These are phyloP conservation scores for Aspergillus heteromorphus DNA, from an alignment of 495 filamentous ascomycete species.

Conservation along the genomic window DNA sequence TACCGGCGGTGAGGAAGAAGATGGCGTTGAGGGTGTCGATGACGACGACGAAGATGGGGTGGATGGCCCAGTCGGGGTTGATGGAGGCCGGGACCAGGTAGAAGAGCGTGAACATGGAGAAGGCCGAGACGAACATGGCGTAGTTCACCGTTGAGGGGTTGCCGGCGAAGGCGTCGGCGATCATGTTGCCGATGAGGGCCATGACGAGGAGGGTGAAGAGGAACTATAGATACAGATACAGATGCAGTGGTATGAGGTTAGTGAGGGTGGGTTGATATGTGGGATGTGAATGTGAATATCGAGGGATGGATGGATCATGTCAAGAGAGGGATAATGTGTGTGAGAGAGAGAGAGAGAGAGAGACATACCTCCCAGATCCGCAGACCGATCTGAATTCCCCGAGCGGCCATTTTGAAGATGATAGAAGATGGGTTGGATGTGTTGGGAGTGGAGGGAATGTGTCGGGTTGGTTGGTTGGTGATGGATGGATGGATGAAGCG, in stretches of 20 bases:
- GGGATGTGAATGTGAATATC: no score
- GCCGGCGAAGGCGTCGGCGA: conserved; percentile 47
- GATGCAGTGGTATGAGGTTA: conserved; percentile 1
- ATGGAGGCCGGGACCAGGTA: conserved; percentile 54
- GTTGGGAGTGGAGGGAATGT: neutral
- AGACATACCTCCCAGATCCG: conserved; percentile 37
- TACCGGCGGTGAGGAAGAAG: conserved; percentile 60
- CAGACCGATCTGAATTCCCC: conserved; percentile 30
- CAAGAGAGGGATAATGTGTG: no score
- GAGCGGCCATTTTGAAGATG: conserved; percentile 26
- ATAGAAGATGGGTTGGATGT: neutral
- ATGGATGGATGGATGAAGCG: no score
- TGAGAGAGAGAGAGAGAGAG: no score
- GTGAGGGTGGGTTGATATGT: no score
- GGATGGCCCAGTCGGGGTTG: conserved; percentile 41
- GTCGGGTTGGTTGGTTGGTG: no score
- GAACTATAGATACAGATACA: no score
- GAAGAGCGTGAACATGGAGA: conserved; percentile 59
- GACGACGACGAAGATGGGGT: conserved; percentile 50
- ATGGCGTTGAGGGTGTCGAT: conserved; percentile 57
- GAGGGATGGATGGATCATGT: no score
- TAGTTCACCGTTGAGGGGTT: conserved; percentile 58
- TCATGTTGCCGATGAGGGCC: conserved; percentile 65
- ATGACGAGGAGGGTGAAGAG: conserved; percentile 62
- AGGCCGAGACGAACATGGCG: conserved; percentile 59